Percentiles rank a stretch among this genome's conserved stretches.
phyloP scores from a whole-genome alignment of 163 green algal species.

The Chlorella variabilis region DNA sequence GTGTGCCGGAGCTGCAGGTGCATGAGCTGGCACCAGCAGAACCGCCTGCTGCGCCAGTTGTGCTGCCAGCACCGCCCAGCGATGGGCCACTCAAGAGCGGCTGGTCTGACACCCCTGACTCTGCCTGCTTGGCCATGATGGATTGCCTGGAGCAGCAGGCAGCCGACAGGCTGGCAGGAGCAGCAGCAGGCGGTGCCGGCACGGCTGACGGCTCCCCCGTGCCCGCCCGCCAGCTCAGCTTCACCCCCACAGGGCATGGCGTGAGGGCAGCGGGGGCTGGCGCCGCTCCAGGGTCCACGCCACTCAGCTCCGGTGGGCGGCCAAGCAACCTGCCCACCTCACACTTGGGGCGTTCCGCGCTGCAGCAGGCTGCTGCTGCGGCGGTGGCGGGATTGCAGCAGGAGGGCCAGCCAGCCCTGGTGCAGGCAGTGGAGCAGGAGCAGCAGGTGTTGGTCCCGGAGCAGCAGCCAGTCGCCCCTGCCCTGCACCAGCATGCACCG shows the following conservation, averaged over 20 bases:
- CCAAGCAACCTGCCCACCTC: constrained; percentile 4
- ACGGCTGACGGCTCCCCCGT: neutral
- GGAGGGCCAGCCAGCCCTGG: neutral
- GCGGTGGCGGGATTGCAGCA: neutral
- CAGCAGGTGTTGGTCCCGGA: no score
- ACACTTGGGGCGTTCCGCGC: constrained; percentile 20
- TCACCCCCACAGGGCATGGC: neutral
- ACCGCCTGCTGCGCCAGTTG: neutral
- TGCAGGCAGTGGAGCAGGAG: neutral
- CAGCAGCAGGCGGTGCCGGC: neutral
- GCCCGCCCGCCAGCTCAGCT: constrained; percentile 23
- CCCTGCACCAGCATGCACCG: neutral
- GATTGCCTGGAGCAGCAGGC: constrained; percentile 25
- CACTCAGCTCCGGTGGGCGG: neutral
- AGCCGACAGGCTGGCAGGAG: neutral
- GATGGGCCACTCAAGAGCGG: no score
- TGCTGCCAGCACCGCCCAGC: no score
- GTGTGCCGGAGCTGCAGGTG: neutral
- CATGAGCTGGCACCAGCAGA: neutral
- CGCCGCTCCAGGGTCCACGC: neutral
- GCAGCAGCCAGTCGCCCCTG: no score
- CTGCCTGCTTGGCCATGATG: constrained; percentile 24
- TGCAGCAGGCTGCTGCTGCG: neutral
- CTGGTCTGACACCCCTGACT: constrained; percentile 17
- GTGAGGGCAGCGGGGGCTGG: neutral